These are phyloP conservation scores for Priceomyces castillae DNA, from an alignment of 805 yeast genomes.

Conservation along the genomic window DNA sequence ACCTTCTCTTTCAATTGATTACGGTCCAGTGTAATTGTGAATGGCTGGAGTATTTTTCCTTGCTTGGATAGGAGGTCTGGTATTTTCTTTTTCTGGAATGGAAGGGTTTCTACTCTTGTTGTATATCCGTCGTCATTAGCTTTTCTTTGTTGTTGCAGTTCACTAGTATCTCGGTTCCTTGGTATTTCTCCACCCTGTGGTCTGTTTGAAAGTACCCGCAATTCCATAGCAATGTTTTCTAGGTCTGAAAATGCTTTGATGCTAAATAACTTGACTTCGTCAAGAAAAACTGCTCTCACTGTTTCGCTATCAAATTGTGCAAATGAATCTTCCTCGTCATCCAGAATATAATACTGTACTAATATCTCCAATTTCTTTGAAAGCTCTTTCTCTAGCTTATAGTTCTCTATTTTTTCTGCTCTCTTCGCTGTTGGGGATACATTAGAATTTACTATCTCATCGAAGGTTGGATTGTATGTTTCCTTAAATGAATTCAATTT, in stretches of 20 bases:
- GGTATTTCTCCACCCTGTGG: constrained; percentile 15
- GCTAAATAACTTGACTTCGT: constrained; percentile 52
- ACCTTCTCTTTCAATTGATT: constrained; percentile 63
- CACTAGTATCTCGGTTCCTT: constrained; percentile 8
- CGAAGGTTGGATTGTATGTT: constrained; percentile 39
- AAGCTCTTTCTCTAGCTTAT: constrained; percentile 57
- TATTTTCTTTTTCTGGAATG: constrained; percentile 23
- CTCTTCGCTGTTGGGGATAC: constrained; percentile 49
- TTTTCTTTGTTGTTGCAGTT: constrained; percentile 7
- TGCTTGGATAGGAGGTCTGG: constrained; percentile 53
- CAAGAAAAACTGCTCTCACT: constrained; percentile 52
- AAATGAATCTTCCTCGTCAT: constrained; percentile 15
- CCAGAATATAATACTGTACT: constrained; percentile 20
- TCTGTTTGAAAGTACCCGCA: constrained; percentile 54
- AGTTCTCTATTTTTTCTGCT: constrained; percentile 69
- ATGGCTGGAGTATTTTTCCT: constrained; percentile 83
- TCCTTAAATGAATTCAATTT: constrained; percentile 41
- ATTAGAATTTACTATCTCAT: constrained; percentile 24
- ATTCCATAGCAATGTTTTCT: constrained; percentile 62
- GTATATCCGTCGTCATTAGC: constrained; percentile 51
- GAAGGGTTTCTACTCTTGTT: constrained; percentile 55
- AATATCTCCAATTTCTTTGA: constrained; percentile 42
- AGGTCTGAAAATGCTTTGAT: constrained; percentile 54
- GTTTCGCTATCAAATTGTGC: constrained; percentile 60
- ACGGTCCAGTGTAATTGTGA: constrained; percentile 60